phyloP scores from a whole-genome alignment of 1,284 basidiomycete genomes.

The Ganoderma multipileum region DNA sequence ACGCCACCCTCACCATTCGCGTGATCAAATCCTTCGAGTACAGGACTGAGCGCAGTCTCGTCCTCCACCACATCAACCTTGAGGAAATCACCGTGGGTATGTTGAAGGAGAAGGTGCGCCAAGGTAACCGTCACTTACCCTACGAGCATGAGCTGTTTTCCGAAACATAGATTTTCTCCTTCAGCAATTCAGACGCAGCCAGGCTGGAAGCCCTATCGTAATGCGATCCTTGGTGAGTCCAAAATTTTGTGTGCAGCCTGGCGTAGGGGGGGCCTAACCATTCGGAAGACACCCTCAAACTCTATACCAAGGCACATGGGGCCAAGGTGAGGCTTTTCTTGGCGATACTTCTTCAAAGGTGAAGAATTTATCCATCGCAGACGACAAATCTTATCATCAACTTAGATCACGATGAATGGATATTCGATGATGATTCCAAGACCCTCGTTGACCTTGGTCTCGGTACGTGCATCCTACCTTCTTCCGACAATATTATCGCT shows the following conservation, averaged over 20 bases:
- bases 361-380: conserved; percentile 46
- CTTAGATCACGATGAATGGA: conserved; percentile 93
- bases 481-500: too few relatives aligned
- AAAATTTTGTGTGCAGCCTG: neutral
- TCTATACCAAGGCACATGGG: conserved; percentile 95
- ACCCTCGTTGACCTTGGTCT: conserved; percentile 75
- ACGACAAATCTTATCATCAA: conserved; percentile 96
- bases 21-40: conserved; percentile 96
- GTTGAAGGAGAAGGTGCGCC: conserved; percentile 74
- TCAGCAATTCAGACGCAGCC: conserved; percentile 74
- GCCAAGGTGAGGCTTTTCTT: conserved; percentile 68
- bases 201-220: conserved; percentile 89
- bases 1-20: conserved; percentile 87
- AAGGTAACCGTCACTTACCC: conserved; percentile 53
- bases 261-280: neutral
- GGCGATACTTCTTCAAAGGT: neutral
- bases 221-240: conserved; percentile 66
- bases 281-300: conserved; percentile 84
- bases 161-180: conserved; percentile 9
- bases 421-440: conserved; percentile 72
- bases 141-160: conserved; percentile 5
- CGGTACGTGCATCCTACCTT: conserved; percentile 55
- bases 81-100: conserved; percentile 77
- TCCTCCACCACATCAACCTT: conserved; percentile 85
- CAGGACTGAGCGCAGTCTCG: conserved; percentile 88